Conservation (phyloP, 495 filamentous ascomycete species). For the Talaromyces stipitatus region DNA sequence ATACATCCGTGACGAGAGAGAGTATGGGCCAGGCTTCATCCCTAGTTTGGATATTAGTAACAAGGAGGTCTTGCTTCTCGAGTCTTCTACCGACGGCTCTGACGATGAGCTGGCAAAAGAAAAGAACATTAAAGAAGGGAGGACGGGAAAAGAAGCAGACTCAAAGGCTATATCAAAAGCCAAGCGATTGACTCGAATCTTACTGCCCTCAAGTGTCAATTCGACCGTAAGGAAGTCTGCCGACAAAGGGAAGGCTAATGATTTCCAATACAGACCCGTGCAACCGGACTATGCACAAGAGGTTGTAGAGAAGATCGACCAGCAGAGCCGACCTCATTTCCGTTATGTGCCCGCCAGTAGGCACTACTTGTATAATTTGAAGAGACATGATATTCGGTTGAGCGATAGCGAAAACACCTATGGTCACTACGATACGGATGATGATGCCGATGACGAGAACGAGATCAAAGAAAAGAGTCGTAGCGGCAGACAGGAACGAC, state of each 20-base stretch:
- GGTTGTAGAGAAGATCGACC: constrained; percentile 18
- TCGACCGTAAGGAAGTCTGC: neutral
- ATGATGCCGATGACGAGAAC: constrained; percentile 2
- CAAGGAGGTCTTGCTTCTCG: constrained; percentile 4
- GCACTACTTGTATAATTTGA: constrained; percentile 16
- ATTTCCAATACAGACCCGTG: constrained; percentile 7
- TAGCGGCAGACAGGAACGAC: neutral
- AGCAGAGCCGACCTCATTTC: constrained; percentile 13
- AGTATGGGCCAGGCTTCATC: constrained; percentile 23
- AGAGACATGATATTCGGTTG: neutral
- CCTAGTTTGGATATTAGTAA: constrained; percentile 12
- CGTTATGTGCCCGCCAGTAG: constrained; percentile 28
- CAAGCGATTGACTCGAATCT: constrained; percentile 1
- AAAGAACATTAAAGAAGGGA: constrained; percentile 4
- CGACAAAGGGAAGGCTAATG: constrained; percentile 2
- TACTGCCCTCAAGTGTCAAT: constrained; percentile 2
- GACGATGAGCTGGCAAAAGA: constrained; percentile 15
- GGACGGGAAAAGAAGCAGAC: constrained; percentile 10
- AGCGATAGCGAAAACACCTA: constrained; percentile 11
- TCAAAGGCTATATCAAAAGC: constrained; percentile 3
- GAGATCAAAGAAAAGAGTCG: neutral
- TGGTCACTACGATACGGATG: constrained; percentile 9
- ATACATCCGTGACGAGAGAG: constrained; percentile 14
- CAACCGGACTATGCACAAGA: constrained; percentile 13
- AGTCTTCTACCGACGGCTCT: constrained; percentile 4